Evolutionary conservation across 78 protist species (phyloP).

Genomic region (Guillardia theta): DNA sequence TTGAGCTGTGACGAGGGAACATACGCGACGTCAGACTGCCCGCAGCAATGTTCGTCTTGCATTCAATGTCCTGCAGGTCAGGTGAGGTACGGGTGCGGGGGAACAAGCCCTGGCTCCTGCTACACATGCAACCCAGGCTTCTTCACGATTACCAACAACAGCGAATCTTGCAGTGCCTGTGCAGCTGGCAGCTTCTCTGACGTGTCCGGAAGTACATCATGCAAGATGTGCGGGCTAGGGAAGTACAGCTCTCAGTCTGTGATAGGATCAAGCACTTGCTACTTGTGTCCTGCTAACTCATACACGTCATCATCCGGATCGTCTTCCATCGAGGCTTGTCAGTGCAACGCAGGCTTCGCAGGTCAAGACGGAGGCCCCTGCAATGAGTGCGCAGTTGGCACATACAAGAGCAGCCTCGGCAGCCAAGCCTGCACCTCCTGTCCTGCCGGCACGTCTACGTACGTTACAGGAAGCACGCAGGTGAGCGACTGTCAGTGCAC

Average conservation of each 20-base stretch:
- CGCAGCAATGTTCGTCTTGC: no score
- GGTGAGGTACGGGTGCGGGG: no score
- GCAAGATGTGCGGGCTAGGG: not conserved
- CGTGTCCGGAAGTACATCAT: not conserved
- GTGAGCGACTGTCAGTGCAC: constrained; percentile 11
- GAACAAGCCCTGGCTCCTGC: no score
- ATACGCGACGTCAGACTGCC: no score
- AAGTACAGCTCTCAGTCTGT: no score
- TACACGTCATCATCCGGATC: not conserved
- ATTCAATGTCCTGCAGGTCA: no score
- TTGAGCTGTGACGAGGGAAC: no score
- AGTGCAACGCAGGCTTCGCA: not conserved
- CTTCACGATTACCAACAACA: not conserved
- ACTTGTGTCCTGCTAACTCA: not conserved
- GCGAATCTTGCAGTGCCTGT: not conserved
- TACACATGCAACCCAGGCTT: not conserved
- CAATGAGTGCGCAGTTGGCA: not conserved
- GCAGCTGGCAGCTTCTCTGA: not conserved
- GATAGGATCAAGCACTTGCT: no score
- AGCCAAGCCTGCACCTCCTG: not conserved
- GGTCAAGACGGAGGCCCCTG: constrained; percentile 24
- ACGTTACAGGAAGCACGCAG: not conserved
- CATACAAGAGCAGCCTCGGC: not conserved
- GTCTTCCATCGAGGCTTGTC: not conserved
- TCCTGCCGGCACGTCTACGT: not conserved